Evolutionary conservation across 2,329 filamentous ascomycete genomes (phyloP).

Genomic region (Colletotrichum gloeosporioides): DNA sequence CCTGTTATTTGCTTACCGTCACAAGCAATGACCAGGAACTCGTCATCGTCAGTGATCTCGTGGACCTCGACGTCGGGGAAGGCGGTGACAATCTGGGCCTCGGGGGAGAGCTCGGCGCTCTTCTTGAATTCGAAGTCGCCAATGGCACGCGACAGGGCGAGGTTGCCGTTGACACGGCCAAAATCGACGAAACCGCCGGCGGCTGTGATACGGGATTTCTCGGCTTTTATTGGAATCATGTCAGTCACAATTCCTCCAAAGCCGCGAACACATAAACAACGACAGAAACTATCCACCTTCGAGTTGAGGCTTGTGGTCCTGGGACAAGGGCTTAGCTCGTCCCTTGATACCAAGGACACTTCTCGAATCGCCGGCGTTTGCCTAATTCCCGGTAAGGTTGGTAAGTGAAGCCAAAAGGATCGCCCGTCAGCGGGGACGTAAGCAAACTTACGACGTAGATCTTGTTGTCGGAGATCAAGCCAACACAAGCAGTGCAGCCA

Average conservation of each 20-base stretch:
- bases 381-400: constrained; percentile 58
- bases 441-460: constrained; percentile 84
- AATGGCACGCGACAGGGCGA: constrained; percentile 94
- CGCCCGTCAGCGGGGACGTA: neutral
- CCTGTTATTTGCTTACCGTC: constrained; percentile 69
- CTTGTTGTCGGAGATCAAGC: constrained; percentile 86
- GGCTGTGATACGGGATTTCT: constrained; percentile 94
- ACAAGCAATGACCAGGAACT: constrained; percentile 92
- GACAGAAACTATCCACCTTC: constrained; percentile 70
- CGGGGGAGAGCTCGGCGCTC: constrained; percentile 94
- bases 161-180: constrained; percentile 96
- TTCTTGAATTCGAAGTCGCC: constrained; percentile 99
- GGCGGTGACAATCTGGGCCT: constrained; percentile 97
- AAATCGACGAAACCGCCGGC: constrained; percentile 99
- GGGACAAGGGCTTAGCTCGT: constrained; percentile 95
- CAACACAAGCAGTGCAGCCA: constrained; percentile 94
- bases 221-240: constrained; percentile 59
- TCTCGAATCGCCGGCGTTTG: constrained; percentile 95
- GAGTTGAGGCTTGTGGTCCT: constrained; percentile 98
- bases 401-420: constrained; percentile 28
- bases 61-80: constrained; percentile 94
- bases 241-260: neutral
- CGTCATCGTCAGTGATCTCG: constrained; percentile 89
- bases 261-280: neutral
- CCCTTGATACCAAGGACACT: constrained; percentile 96